Percentiles rank a stretch among this genome's conserved stretches.
Conservation (phyloP, 768 basidiomycete species). For the Coprinopsis strossmayeri region DNA sequence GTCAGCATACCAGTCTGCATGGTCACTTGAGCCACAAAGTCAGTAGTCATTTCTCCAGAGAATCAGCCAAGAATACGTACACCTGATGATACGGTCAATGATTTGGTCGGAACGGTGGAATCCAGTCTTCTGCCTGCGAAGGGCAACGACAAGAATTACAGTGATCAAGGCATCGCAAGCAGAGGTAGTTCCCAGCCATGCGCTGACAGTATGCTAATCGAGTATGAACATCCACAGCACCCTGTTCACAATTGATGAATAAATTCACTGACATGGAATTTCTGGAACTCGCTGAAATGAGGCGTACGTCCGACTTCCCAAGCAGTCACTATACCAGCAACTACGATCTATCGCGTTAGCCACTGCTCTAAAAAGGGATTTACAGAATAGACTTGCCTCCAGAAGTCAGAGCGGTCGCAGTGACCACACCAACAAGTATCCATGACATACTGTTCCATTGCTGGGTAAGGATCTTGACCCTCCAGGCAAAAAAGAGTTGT, state of each 20-base stretch:
- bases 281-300: conserved; percentile 1
- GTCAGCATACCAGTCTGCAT: conserved; percentile 2
- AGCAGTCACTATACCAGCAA: neutral
- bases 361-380: neutral
- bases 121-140: conserved; percentile 1
- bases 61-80: neutral
- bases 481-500: neutral
- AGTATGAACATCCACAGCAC: too few relatives aligned
- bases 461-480: neutral
- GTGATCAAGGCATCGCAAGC: neutral
- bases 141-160: neutral
- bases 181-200: neutral
- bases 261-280: neutral
- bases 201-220: neutral
- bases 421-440: neutral
- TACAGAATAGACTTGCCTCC: neutral
- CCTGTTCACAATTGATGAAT: too few relatives aligned
- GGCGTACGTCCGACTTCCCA: neutral
- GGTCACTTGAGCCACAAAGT: neutral
- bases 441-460: neutral
- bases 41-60: neutral
- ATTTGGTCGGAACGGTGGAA: neutral
- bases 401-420: neutral
- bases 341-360: too few relatives aligned
- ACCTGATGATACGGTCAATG: conserved; percentile 3